Evolutionary conservation across 2,329 filamentous ascomycete genomes (phyloP).

Genomic region (Paecilomyces sp.): DNA sequence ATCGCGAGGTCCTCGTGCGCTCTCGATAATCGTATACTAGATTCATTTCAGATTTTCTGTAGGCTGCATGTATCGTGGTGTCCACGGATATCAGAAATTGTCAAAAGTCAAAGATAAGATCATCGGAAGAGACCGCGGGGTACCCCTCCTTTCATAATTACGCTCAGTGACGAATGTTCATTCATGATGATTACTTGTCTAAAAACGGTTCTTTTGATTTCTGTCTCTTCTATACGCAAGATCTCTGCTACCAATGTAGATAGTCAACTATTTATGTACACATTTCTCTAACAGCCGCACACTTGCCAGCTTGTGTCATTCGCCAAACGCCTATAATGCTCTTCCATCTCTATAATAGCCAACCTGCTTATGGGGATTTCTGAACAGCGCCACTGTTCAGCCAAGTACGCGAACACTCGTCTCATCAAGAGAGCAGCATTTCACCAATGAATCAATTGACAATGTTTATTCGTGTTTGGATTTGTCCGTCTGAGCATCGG

Average conservation of each 20-base stretch:
- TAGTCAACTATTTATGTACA: constrained; percentile 3
- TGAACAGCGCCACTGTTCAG: neutral
- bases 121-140: neutral
- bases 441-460: neutral
- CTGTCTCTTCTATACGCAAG: neutral
- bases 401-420: neutral
- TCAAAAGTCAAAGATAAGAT: too few relatives aligned
- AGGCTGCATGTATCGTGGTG: too few relatives aligned
- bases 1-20: neutral
- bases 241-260: neutral
- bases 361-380: neutral
- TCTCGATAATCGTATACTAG: too few relatives aligned
- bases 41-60: too few relatives aligned
- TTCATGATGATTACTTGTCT: neutral
- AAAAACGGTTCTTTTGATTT: neutral
- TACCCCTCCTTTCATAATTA: neutral
- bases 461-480: neutral
- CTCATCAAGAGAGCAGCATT: neutral
- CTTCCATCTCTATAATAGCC: neutral
- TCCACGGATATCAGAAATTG: too few relatives aligned
- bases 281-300: neutral
- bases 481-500: neutral
- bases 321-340: neutral
- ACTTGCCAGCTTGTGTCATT: neutral
- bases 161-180: neutral